Conservation (phyloP, 768 basidiomycete genomes). For the Pilatotrama ljubarskyi region DNA sequence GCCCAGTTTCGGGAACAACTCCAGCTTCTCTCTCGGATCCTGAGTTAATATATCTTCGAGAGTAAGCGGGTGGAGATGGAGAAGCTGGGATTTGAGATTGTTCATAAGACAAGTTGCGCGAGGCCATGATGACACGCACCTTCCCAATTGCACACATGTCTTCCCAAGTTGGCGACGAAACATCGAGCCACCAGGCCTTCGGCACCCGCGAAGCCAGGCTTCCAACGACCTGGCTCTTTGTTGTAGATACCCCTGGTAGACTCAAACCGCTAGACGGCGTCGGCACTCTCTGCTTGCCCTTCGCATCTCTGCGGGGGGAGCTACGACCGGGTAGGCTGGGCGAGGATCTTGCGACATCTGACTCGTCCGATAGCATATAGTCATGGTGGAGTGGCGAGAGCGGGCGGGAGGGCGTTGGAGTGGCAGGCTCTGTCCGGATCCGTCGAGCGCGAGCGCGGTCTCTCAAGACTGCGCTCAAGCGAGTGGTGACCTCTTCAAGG, state of each 20-base stretch:
- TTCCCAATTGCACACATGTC: slow-evolving; percentile 87
- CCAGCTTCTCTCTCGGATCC: slow-evolving; percentile 90
- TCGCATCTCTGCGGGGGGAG: slow-evolving; percentile 28
- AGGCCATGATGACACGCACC: slow-evolving; percentile 42
- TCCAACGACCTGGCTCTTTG: not conserved
- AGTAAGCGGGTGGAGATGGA: slow-evolving; percentile 90
- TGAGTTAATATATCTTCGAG: slow-evolving; percentile 91
- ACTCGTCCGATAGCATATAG: slow-evolving; percentile 37
- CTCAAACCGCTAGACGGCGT: not conserved
- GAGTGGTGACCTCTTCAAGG: slow-evolving; percentile 17
- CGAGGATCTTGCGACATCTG: not conserved
- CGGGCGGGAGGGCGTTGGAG: slow-evolving; percentile 3
- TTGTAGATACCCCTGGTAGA: not conserved
- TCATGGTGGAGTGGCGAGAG: slow-evolving; percentile 30
- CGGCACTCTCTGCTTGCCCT: slow-evolving; percentile 49
- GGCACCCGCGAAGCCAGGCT: slow-evolving; percentile 25
- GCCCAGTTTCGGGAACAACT: slow-evolving; percentile 81
- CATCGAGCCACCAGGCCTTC: slow-evolving; percentile 89
- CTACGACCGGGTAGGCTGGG: not conserved
- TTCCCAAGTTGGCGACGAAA: slow-evolving; percentile 83
- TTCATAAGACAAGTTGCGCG: not conserved
- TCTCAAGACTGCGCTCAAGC: slow-evolving; percentile 20
- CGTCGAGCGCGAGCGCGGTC: slow-evolving; percentile 21
- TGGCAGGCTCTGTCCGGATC: slow-evolving; percentile 6
- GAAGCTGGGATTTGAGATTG: slow-evolving; percentile 45